A percentile compares a stretch with the other conserved stretches of the same genome.
These are phyloP conservation scores for Mrakia blollopis DNA, from an alignment of 768 basidiomycete species.

Conservation along the genomic window DNA sequence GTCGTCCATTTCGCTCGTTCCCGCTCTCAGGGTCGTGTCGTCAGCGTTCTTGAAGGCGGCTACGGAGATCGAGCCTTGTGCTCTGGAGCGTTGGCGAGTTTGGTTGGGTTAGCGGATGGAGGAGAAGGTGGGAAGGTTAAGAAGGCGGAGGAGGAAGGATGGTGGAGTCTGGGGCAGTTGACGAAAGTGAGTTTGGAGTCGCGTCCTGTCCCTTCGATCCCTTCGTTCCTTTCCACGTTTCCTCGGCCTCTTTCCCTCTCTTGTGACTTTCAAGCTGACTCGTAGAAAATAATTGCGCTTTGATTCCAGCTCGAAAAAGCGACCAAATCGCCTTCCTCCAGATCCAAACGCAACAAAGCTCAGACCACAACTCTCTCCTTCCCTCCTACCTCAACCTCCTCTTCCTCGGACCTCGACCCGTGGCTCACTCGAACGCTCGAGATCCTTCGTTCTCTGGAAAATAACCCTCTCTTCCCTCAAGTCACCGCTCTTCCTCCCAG, in stretches of 20 bases:
- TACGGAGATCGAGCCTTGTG: slow-evolving; percentile 85
- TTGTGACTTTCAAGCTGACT: not conserved
- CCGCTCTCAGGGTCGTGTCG: slow-evolving; percentile 62
- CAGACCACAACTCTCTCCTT: not conserved
- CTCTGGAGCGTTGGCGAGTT: slow-evolving; percentile 76
- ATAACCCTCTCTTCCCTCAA: slow-evolving; percentile 10
- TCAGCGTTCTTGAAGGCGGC: slow-evolving; percentile 92
- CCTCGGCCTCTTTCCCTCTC: not conserved
- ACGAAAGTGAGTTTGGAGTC: slow-evolving; percentile 51
- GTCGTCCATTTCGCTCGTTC: slow-evolving; percentile 59
- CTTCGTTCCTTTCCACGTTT: not conserved
- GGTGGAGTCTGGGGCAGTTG: slow-evolving; percentile 66
- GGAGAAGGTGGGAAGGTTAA: slow-evolving; percentile 25
- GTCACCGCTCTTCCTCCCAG: not conserved
- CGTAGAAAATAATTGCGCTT: too few species aligned
- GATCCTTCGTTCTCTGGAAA: slow-evolving; percentile 13
- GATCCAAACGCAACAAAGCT: not conserved
- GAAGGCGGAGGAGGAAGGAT: slow-evolving; percentile 43
- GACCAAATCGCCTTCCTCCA: slow-evolving; percentile 3
- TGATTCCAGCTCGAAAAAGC: slow-evolving; percentile 15
- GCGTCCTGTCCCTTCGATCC: not conserved
- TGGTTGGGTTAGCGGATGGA: slow-evolving; percentile 58
- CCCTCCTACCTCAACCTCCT: not conserved
- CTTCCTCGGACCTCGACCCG: not conserved
- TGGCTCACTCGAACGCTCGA: slow-evolving; percentile 4